phyloP scores from a whole-genome alignment of 1,284 basidiomycete genomes.

The Naganishia sp. region DNA sequence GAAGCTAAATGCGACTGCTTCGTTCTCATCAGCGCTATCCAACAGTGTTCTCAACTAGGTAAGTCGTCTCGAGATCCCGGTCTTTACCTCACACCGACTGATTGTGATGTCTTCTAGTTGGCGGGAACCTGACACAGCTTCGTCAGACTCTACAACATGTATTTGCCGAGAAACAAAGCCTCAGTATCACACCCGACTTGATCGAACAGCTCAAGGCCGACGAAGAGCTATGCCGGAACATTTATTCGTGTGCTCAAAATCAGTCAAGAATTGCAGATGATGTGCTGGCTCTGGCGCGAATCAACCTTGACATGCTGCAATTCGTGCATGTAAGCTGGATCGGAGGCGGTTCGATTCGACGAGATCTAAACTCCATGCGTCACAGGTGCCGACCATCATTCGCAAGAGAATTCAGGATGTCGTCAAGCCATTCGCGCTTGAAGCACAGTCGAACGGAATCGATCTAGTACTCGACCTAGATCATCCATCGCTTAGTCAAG shows the following conservation, averaged over 20 bases:
- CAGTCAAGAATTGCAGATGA: conserved; percentile 53
- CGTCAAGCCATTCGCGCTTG: conserved; percentile 26
- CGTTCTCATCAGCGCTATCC: conserved; percentile 27
- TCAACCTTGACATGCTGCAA: conserved; percentile 52
- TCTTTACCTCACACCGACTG: too few species aligned
- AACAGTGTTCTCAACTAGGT: conserved; percentile 31
- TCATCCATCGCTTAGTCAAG: conserved; percentile 24
- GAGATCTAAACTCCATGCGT: not conserved
- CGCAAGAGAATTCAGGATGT: conserved; percentile 25
- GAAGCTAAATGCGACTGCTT: conserved; percentile 13
- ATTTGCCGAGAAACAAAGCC: not conserved
- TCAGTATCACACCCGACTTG: conserved; percentile 19
- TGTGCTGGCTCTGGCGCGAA: conserved; percentile 54
- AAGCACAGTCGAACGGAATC: conserved; percentile 31
- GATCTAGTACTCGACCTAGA: conserved; percentile 27
- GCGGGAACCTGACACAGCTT: conserved; percentile 21
- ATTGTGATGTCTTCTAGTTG: not conserved
- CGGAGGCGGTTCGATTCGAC: not conserved
- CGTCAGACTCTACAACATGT: conserved; percentile 21
- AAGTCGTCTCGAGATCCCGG: not conserved
- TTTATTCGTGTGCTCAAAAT: conserved; percentile 29
- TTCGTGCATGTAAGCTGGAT: conserved; percentile 24
- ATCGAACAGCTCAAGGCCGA: conserved; percentile 23
- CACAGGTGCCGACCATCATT: conserved; percentile 23
- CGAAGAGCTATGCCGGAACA: conserved; percentile 32